Base-by-base conservation (phyloP, 208 protist species). In the Wallacemonas collosoma region DNA sequence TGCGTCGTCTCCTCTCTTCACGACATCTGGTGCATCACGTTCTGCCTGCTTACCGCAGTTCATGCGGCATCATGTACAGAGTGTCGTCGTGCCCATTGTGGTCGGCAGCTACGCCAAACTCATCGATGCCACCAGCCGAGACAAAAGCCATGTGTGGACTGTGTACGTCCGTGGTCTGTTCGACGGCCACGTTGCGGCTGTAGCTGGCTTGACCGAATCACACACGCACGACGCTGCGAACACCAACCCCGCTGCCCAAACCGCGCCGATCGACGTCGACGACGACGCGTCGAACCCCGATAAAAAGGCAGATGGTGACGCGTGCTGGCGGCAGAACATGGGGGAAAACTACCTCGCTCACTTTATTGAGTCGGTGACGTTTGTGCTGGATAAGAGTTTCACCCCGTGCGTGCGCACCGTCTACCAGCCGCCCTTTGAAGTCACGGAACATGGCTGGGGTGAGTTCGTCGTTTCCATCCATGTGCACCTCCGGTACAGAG, bases 141-240 rank as follows among this genome's bases (percentile, higher is more conserved):
- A 94, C 51, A 85, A 85, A 66, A 93, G 87, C 73, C 89, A 94
- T 48, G 74, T 80, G 57, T 96, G 91, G 89, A 94, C 89, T 11
- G 91, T 96, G n/a, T 96, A 96, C 74, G 78, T 96, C 47, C 91
- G 91, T 15, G 91, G 91, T 1, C 68, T 96, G 35, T 88, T 87
- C 79, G 91, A 93, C 62, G 87, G 82, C 6, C 60, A 85, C 54
- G 78, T 78, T 2, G 71, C 67, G 44, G 62, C 71, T 57, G 72
- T 81, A 2, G 68, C 71, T 3, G 40, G 26, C 48, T 11, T 41
- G 8, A 74, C 50, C 3, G 50, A 55, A 48, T 54, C 64, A 15
- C 35, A 14, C 64, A 36, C 15, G 39, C 9, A 3, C 35, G 62
- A 9, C 56, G 6, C 7, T 38, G 6, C 26, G 36, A 40, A 5